These are phyloP conservation scores for Solanum hybrid DNA, from an alignment of 305 asterid genomes.

Conservation along the genomic window DNA sequence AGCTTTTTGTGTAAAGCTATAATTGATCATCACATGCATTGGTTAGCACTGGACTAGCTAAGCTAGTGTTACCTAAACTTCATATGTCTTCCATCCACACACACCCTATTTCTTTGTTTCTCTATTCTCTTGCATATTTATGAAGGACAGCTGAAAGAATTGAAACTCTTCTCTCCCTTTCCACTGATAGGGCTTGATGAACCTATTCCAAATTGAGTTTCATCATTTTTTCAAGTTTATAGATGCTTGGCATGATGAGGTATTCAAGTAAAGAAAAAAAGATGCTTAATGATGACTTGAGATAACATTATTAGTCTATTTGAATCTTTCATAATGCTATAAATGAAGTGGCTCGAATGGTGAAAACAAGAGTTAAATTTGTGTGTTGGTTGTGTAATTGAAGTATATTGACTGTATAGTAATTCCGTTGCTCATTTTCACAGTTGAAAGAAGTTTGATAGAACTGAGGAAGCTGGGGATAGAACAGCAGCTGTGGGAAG, in stretches of 20 bases:
- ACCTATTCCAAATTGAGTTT: not conserved
- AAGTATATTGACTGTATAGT: not conserved
- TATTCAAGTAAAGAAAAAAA: not conserved
- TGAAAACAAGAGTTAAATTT: not conserved
- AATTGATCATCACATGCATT: not conserved
- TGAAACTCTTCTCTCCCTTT: not conserved
- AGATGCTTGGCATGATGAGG: not conserved
- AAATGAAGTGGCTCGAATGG: not conserved
- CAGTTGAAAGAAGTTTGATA: conserved; percentile 80
- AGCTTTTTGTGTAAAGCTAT: not conserved
- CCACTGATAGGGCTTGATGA: not conserved
- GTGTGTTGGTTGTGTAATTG: not conserved
- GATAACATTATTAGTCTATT: not conserved
- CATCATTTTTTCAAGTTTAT: not conserved
- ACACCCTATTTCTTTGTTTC: not conserved
- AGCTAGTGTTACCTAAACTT: not conserved
- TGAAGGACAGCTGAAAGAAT: not conserved
- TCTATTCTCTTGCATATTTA: not conserved
- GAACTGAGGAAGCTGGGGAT: conserved; percentile 91
- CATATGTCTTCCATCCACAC: not conserved
- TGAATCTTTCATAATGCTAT: not conserved
- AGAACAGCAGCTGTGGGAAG: conserved; percentile 93
- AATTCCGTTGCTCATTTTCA: not conserved
- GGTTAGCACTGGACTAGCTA: not conserved
- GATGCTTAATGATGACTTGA: not conserved